Evolutionary conservation across 2,329 filamentous ascomycete species (phyloP).

Genomic region (Fusarium sp.): DNA sequence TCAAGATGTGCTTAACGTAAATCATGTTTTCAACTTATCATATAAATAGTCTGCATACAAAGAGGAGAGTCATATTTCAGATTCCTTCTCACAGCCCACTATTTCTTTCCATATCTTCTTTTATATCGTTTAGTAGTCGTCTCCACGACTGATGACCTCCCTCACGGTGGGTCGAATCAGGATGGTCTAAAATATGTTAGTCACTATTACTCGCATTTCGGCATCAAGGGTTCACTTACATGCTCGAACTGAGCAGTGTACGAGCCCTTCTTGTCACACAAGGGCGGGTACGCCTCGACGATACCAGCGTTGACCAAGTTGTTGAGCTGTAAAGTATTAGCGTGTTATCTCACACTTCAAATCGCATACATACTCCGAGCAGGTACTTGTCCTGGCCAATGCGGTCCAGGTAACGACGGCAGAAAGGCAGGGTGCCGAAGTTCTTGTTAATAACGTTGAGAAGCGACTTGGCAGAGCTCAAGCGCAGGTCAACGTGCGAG

Average conservation of each 20-base stretch:
- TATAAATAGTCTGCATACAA: conserved; percentile 19
- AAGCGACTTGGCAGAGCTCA: conserved; percentile 85
- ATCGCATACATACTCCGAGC: conserved; percentile 72
- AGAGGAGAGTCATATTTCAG: conserved; percentile 47
- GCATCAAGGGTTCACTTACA: conserved; percentile 65
- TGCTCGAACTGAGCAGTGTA: conserved; percentile 97
- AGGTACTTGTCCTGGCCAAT: conserved; percentile 96
- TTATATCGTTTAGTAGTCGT: conserved; percentile 73
- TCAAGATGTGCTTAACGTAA: not conserved
- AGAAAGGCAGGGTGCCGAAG: conserved; percentile 93
- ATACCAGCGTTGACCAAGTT: conserved; percentile 85
- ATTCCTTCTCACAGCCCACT: conserved; percentile 38
- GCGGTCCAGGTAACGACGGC: conserved; percentile 88
- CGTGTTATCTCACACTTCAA: not conserved
- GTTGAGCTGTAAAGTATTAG: conserved; percentile 71
- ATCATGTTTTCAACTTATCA: conserved; percentile 12
- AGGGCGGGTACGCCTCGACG: conserved; percentile 88
- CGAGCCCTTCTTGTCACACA: conserved; percentile 92
- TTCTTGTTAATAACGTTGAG: conserved; percentile 95
- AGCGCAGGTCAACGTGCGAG: conserved; percentile 78
- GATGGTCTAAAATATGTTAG: conserved; percentile 68
- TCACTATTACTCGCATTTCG: not conserved
- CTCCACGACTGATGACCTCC: conserved; percentile 86
- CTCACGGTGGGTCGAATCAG: conserved; percentile 83
- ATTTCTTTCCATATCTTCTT: conserved; percentile 1